Conservation (phyloP, 768 basidiomycete species). For the Rhizopogon vesiculosus region DNA sequence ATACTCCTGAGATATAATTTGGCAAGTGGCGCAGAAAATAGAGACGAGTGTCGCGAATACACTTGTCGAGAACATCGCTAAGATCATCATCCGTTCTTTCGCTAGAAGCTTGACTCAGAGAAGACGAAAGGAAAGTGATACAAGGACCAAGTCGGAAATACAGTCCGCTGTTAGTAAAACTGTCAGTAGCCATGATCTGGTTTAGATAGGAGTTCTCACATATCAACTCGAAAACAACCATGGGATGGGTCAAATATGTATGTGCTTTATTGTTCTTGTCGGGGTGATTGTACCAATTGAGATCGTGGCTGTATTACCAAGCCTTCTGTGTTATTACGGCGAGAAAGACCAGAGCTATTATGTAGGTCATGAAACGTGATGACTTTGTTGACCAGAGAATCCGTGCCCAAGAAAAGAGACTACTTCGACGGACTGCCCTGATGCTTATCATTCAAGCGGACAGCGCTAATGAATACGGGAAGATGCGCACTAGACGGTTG, state of each 20-base stretch:
- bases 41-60: slow-evolving; percentile 43
- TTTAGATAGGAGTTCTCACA: not conserved
- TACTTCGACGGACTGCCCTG: slow-evolving; percentile 17
- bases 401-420: slow-evolving; percentile 14
- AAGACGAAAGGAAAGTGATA: slow-evolving; percentile 40
- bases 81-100: slow-evolving; percentile 35
- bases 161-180: slow-evolving; percentile 35
- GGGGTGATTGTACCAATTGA: not conserved
- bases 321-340: not conserved
- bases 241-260: not conserved
- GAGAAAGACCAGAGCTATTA: slow-evolving; percentile 6
- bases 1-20: slow-evolving; percentile 26
- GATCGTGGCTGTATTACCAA: not conserved
- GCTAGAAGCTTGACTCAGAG: slow-evolving; percentile 39
- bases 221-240: slow-evolving; percentile 3
- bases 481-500: slow-evolving; percentile 12
- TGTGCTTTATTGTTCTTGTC: not conserved
- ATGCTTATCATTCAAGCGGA: not conserved
- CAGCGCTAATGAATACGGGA: not conserved
- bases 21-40: slow-evolving; percentile 36
- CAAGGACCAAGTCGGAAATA: slow-evolving; percentile 40
- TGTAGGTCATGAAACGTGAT: slow-evolving; percentile 3
- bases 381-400: slow-evolving; percentile 8
- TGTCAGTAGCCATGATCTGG: not conserved
- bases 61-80: slow-evolving; percentile 47